phyloP scores from a whole-genome alignment of 2,329 filamentous ascomycete species.

The Xylaria hypoxylon region DNA sequence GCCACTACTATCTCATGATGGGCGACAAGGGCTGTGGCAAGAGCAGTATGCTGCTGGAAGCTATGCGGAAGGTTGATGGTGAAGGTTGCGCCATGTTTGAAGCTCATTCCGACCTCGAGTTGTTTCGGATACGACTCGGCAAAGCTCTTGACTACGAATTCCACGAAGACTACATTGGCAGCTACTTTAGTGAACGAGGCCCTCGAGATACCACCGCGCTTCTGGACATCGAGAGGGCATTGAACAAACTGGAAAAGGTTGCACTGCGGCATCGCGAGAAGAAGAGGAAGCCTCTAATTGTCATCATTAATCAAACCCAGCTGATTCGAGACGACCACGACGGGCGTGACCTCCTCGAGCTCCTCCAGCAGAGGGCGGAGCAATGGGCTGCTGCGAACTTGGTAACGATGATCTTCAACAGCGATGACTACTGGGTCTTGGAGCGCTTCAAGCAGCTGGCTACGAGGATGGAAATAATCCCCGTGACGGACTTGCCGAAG shows the following conservation, averaged over 20 bases:
- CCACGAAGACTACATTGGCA: constrained; percentile 97
- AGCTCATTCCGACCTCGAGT: constrained; percentile 93
- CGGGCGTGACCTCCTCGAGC: constrained; percentile 91
- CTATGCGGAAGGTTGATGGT: constrained; percentile 92
- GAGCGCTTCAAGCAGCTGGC: constrained; percentile 92
- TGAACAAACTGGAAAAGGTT: constrained; percentile 98
- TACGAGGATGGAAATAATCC: constrained; percentile 93
- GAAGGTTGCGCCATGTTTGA: constrained; percentile 95
- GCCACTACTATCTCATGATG: constrained; percentile 91
- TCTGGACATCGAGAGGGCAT: constrained; percentile 92
- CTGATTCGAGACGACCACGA: constrained; percentile 91
- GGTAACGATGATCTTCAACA: constrained; percentile 93
- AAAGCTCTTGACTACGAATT: constrained; percentile 97
- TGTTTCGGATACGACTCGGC: constrained; percentile 91
- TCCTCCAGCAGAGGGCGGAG: constrained; percentile 94
- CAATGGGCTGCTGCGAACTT: constrained; percentile 95
- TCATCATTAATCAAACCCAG: constrained; percentile 96
- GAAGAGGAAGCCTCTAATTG: constrained; percentile 77
- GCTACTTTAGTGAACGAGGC: constrained; percentile 92
- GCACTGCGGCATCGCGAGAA: constrained; percentile 76
- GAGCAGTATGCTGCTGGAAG: constrained; percentile 93
- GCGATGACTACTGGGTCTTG: constrained; percentile 98
- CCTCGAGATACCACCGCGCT: constrained; percentile 92
- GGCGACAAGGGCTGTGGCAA: constrained; percentile 98
- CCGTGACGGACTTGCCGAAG: constrained; percentile 86